Evolutionary conservation across 345 rosid genomes (phyloP), one percentile per base, ranked within the genome.

Genomic region (Nasturtium officinale): DNA sequence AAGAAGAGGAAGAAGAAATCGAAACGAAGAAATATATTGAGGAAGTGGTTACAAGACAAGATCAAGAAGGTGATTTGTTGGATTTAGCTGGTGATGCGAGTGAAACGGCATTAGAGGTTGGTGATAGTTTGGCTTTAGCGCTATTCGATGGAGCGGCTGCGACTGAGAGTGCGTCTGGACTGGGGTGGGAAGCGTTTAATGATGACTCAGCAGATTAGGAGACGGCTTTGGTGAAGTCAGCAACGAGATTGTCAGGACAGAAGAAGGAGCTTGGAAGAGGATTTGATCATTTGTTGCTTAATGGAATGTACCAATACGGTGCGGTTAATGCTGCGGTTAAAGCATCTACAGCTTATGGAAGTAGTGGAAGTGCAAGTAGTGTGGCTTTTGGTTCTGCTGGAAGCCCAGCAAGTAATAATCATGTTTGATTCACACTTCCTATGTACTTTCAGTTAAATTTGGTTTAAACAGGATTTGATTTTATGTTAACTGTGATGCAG

Each of bases 191-290:
- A 64, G 87, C 89, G 3, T 90, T 91, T 64, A 37, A 35, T 1
- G 88, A 86, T 2, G 85, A 85, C 28, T 57, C 83, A 1, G 74
- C 72, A 2, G 89, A 88, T 64, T 91, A 96, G 96, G 97, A 91
- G 71, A 83, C 85, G 1, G 80, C 85, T 4, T 67, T 91, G 61
- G 89, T 91, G 69, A 87, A 84, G 45, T 83, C 97, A 0, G 85
- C 84, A 0, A 83, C 91, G 30, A 76, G 70, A 43, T 58, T 91
- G 60, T 77, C 83, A 0, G 61, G 26, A 52, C 86, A 84, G 17
- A 65, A 55, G 67, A 51, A 7, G 40, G 69, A 71, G 51, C 78
- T 80, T 21, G 74, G 80, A 40, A 80, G 83, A 43, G 83, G 83
- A 3, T 80, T 80, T 69, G 83, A 76, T 40, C 35, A 5, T 29